phyloP scores from a whole-genome alignment of 2,329 filamentous ascomycete species.

The Coniochaeta sp. region DNA sequence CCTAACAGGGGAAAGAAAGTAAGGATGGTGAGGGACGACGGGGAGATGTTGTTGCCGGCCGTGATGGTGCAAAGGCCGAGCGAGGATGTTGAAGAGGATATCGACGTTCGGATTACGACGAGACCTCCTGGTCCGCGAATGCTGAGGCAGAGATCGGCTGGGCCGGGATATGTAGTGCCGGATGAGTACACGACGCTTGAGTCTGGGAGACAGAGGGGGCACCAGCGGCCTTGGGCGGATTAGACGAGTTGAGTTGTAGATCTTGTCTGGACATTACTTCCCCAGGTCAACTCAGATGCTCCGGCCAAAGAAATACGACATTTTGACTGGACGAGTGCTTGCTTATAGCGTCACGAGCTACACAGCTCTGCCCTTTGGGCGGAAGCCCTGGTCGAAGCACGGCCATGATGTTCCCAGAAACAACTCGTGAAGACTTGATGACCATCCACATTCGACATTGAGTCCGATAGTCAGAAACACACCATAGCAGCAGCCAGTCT shows the following conservation, averaged over 20 bases:
- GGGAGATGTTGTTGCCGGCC: not conserved
- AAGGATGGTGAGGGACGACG: not conserved
- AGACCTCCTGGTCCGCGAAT: not conserved
- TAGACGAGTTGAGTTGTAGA: not conserved
- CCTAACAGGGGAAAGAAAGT: not conserved
- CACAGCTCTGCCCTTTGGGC: too few species aligned
- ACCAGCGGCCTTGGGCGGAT: not conserved
- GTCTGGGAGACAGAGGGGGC: not conserved
- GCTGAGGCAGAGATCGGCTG: not conserved
- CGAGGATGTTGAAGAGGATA: not conserved
- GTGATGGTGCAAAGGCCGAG: not conserved
- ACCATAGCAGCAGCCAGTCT: too few species aligned
- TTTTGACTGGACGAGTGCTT: not conserved
- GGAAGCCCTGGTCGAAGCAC: too few species aligned
- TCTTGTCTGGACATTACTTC: not conserved
- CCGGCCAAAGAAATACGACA: not conserved
- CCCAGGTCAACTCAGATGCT: not conserved
- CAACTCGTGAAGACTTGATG: too few species aligned
- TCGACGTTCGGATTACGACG: not conserved
- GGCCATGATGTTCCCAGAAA: too few species aligned
- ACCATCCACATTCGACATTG: too few species aligned
- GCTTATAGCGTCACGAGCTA: not conserved
- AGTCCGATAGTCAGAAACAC: too few species aligned
- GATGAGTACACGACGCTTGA: not conserved
- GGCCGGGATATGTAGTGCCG: not conserved